Base-by-base conservation (phyloP, 306 rosid genomes). In the Boehmeria nivea region DNA sequence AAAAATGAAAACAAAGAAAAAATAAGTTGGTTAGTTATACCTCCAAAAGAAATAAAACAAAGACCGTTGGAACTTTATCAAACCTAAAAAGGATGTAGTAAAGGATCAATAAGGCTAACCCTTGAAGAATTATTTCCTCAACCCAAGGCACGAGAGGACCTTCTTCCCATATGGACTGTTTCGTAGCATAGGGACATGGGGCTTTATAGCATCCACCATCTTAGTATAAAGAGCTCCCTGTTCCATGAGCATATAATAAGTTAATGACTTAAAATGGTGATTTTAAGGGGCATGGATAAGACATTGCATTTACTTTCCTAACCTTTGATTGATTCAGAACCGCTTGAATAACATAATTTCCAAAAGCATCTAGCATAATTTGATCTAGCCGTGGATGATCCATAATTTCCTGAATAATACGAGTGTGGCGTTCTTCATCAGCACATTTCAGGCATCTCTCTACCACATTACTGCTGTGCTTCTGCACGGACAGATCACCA, bases 281-380 rank as follows among this genome's bases (percentile, higher is more conserved):
- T n/a, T n/a, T n/a, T n/a, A n/a, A n/a, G n/a, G n/a, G n/a, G n/a
- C n/a, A n/a, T n/a, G n/a, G n/a, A n/a, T n/a, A n/a, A n/a, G n/a
- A n/a, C n/a, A n/a, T n/a, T n/a, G n/a, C n/a, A n/a, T 31, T 31
- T 31, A 10, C 36, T 31, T 31, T 31, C 9, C 76, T 47, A 39
- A 81, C 87, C 77, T 74, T 73, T 7, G 83, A 61, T 6, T 61
- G 76, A 23, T 43, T 16, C 23, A 78, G 42, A 0, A 84, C 87
- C 3, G 72, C 73, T 62, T 81, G 87, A 50, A 78, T 59, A 43
- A 67, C 81, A 59, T 74, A 81, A 38, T 81, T 81, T 0, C 81
- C 87, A 15, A 65, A 78, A 43, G 81, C 80, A 63, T 81, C 83
- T 49, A 68, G 84, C 79, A 81, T 71, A 59, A 81, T 61, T 59